Percentiles rank a stretch among this genome's conserved stretches.
Evolutionary conservation across 306 rosid genomes (phyloP).

Genomic region (Chamaecrista fasciculata): DNA sequence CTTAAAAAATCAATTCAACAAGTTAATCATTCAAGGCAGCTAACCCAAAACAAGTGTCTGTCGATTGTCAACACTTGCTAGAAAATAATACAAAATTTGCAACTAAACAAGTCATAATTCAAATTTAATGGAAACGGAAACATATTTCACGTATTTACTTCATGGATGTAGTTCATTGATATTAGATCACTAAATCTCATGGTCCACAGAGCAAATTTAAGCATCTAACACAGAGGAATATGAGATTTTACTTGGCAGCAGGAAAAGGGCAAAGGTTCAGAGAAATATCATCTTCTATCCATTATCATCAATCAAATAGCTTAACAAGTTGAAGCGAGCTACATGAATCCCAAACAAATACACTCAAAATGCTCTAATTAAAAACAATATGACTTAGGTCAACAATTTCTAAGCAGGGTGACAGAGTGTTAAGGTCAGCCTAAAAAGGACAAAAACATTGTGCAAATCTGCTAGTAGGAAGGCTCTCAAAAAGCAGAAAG

Average conservation of each 20-base stretch:
- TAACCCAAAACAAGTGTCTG: too few species aligned
- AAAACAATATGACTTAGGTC: neutral
- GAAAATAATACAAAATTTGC: too few species aligned
- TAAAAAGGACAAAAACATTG: neutral
- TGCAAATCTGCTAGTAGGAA: slow-evolving; percentile 11
- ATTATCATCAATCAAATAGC: too few species aligned
- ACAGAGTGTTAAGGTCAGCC: neutral
- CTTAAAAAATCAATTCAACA: neutral
- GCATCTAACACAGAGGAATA: too few species aligned
- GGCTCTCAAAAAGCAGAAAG: neutral
- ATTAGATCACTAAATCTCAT: neutral
- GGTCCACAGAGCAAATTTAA: neutral
- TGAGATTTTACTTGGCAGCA: neutral
- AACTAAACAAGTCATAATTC: neutral
- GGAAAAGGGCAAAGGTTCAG: neutral
- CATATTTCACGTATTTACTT: neutral
- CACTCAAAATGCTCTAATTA: neutral
- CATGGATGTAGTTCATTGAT: neutral
- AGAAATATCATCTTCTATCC: neutral
- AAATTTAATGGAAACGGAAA: neutral
- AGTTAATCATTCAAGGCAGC: neutral
- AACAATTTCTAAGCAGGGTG: neutral
- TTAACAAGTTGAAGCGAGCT: neutral
- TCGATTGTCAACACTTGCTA: too few species aligned
- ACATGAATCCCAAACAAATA: neutral